Conservation (phyloP, 2,329 filamentous ascomycete genomes). For the Daldinia sp. region DNA sequence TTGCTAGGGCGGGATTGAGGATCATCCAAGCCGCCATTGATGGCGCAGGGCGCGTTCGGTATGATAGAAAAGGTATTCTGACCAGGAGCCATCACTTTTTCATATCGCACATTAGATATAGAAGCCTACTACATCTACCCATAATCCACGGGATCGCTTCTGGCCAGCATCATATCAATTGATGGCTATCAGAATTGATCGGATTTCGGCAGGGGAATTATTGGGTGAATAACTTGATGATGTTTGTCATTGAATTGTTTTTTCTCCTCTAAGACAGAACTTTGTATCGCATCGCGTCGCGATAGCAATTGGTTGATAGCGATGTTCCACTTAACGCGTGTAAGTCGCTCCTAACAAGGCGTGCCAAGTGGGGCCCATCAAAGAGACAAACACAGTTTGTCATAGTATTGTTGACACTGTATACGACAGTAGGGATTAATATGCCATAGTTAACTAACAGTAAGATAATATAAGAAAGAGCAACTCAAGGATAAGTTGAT, state of each 20-base stretch:
- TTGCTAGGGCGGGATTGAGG: constrained; percentile 37
- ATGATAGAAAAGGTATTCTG: constrained; percentile 55
- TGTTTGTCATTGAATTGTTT: constrained; percentile 4
- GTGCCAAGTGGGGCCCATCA: not conserved
- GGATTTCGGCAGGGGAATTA: not conserved
- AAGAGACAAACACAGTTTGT: not conserved
- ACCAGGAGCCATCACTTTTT: constrained; percentile 50
- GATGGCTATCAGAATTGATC: constrained; percentile 6
- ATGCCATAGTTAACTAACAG: not conserved
- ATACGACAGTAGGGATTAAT: not conserved
- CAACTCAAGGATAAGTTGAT: no score
- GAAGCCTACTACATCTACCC: constrained; percentile 21
- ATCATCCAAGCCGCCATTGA: constrained; percentile 41
- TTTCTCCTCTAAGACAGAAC: constrained; percentile 5
- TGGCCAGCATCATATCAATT: constrained; percentile 32
- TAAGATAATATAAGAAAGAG: not conserved
- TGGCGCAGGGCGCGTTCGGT: constrained; percentile 50
- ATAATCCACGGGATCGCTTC: constrained; percentile 16
- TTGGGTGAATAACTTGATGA: not conserved
- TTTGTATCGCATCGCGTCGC: constrained; percentile 28
- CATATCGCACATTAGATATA: not conserved
- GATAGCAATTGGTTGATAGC: not conserved
- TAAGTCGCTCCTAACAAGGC: constrained; percentile 6
- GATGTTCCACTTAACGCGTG: constrained; percentile 33
- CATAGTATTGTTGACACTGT: not conserved